Base-by-base conservation (phyloP, 1,139 yeast genomes). In the Pichia sp. region DNA sequence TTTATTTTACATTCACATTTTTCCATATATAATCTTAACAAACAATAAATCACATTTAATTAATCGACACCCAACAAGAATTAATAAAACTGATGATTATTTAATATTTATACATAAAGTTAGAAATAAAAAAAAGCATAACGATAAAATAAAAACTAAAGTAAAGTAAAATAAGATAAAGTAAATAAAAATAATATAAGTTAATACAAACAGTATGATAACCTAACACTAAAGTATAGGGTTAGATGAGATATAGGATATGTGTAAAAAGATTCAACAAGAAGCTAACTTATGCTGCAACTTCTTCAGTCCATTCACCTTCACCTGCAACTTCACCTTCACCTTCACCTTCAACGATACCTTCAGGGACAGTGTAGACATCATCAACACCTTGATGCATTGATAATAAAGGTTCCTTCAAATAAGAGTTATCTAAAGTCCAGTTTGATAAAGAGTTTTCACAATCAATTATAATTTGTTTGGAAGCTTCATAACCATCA, bases 401-500 rank as follows among this genome's bases (percentile, higher is more conserved):
- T 51, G 95, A 86, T 67, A 91, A 79, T 58, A 96, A 83, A 64
- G 98, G 98, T 57, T 65, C 67, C 80, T 87, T 91, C 66, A 91
- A 96, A 62, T 84, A 90, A 62, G 98, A 96, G 65, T 88, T 81
- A 73, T 91, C 98, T 68, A 90, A 79, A 62, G 98, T 93, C 99
- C 98, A 93, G 61, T 90, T 82, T 63, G 95, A 93, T 70, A 93
- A 81, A 55, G 98, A 96, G 64, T 84, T 87, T 77, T 93, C 99
- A 63, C 96, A 95, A 72, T 93, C 99, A 68, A 90, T 87, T 67
- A 93, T 89, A 73, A 93, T 90, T 78, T 93, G 98, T 80, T 91
- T 91, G 56, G 97, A 87, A 53, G 96, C 96, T 70, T 93, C 98
- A 73, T 90, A 91, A 62, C 99, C 98, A 68, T 93, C 98, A 73